Percentiles rank a stretch among this genome's conserved stretches.
Conservation (phyloP, 1,284 basidiomycete genomes). For the Mycena sp. region DNA sequence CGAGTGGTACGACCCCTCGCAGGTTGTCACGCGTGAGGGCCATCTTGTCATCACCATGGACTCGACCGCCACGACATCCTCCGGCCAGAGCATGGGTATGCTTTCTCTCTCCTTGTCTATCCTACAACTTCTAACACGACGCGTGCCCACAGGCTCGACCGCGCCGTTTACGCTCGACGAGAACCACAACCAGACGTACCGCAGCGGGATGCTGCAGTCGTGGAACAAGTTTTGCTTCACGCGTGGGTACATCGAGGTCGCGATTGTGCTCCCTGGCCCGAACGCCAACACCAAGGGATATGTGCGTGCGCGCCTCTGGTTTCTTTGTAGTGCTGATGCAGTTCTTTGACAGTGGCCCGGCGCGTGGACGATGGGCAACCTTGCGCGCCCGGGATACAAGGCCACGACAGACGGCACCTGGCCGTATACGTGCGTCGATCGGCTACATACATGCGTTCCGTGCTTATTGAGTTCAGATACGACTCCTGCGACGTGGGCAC, state of each 20-base stretch:
- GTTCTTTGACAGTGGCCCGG: conserved; percentile 74
- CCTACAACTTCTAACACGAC: conserved; percentile 3
- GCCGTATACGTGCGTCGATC: conserved; percentile 63
- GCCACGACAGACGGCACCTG: conserved; percentile 56
- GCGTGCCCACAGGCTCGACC: conserved; percentile 44
- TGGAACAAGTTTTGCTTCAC: conserved; percentile 76
- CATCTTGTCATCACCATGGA: conserved; percentile 71
- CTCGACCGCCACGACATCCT: conserved; percentile 44
- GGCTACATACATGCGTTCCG: too few species aligned
- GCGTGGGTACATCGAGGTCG: conserved; percentile 64
- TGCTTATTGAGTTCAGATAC: conserved; percentile 47
- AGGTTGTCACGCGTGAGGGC: conserved; percentile 64
- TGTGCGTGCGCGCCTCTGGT: background rate
- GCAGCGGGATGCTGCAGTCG: conserved; percentile 27
- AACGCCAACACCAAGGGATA: conserved; percentile 60
- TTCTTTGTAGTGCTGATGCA: too few species aligned
- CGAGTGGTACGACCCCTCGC: conserved; percentile 60
- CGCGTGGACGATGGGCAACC: conserved; percentile 78
- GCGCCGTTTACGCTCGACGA: conserved; percentile 51
- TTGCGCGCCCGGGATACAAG: conserved; percentile 60
- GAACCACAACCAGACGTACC: conserved; percentile 54
- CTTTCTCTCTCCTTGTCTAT: background rate
- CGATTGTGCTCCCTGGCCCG: conserved; percentile 72
- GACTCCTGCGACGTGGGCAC: conserved; percentile 75
- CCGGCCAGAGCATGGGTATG: conserved; percentile 44